phyloP scores from a whole-genome alignment of 352 stramenopile genomes.

The Globisporangium cederbergense region DNA sequence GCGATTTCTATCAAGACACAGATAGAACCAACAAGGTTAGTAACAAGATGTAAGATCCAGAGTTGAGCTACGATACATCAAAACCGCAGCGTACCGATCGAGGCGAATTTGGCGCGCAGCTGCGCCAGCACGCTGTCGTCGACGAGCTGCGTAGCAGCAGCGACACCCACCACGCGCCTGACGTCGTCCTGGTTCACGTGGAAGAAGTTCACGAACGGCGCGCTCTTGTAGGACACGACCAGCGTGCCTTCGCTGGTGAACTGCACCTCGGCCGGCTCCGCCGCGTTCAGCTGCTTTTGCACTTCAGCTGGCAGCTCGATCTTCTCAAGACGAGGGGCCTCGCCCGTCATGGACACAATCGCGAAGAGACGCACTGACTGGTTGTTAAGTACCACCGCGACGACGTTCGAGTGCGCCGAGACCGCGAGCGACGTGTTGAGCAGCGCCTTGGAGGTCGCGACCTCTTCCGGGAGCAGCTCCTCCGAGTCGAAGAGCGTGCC shows the following conservation, averaged over 20 bases:
- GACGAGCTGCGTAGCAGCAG: constrained; percentile 10
- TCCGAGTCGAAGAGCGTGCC: constrained; percentile 58
- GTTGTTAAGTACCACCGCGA: constrained; percentile 54
- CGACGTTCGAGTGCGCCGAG: constrained; percentile 49
- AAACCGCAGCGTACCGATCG: constrained; percentile 40
- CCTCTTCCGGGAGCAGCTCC: constrained; percentile 30
- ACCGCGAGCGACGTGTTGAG: constrained; percentile 59
- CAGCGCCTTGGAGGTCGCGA: constrained; percentile 35
- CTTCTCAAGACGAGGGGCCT: constrained; percentile 23
- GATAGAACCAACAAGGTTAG: constrained; percentile 6
- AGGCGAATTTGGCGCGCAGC: constrained; percentile 40
- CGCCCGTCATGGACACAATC: constrained; percentile 29
- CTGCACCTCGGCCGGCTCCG: constrained; percentile 41
- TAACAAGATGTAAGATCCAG: neutral
- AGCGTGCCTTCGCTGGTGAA: constrained; percentile 50
- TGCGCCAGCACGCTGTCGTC: constrained; percentile 30
- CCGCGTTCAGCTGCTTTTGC: constrained; percentile 33
- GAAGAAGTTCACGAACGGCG: constrained; percentile 62
- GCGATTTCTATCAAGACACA: constrained; percentile 32
- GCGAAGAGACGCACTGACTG: constrained; percentile 48
- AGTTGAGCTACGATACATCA: neutral
- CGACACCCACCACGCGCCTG: constrained; percentile 8
- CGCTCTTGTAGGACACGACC: constrained; percentile 55
- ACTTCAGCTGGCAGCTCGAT: constrained; percentile 23
- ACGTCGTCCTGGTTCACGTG: constrained; percentile 28